Base-by-base conservation (phyloP, 306 rosid genomes). In the Gillenia trifoliata region DNA sequence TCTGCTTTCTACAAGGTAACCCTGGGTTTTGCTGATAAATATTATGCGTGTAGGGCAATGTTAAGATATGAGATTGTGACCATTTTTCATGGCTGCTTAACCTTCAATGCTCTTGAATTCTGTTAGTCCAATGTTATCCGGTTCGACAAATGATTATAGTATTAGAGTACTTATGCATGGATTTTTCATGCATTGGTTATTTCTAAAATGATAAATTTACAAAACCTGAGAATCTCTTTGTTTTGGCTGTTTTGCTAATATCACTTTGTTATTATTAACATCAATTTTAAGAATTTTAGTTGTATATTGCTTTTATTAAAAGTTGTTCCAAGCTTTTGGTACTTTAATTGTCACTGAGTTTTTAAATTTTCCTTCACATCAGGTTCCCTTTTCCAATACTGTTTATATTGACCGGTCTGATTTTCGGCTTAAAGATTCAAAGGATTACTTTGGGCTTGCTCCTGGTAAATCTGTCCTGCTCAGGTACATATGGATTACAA, bases 381-480 rank as follows among this genome's bases (percentile, higher is more conserved):
- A 95, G 99, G 83, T 92, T 49, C 93, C 96, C 2, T 95, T 95
- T 83, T 85, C 99, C 84, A 92, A 84, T 69, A 76, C 86, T 69
- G 75, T 95, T 56, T 95, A 95, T 82, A 92, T 95, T 72, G 99
- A 95, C 22, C 85, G 66, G n/a, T 86, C 97, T 33, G 99, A 95
- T 74, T 92, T 95, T 78, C 98, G 96, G 75, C 76, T 88, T 87
- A 73, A 95, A 81, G 99, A 95, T 82, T 92, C 99, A 12, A 95
- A 92, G 78, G 99, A 92, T 71, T 95, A 90, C 76, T 92, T 87
- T 72, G 99, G 99, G 72, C 98, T 95, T 83, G 99, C 99, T 67
- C 98, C 93, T 54, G 98, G 98, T 43, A 95, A 95, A 86, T 92
- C 96, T 70, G 99, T 82, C 77, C 86, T 92, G 30, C 94, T 95